Evolutionary conservation across 1,284 basidiomycete genomes (phyloP).

Genomic region (Trichosporon sp.): DNA sequence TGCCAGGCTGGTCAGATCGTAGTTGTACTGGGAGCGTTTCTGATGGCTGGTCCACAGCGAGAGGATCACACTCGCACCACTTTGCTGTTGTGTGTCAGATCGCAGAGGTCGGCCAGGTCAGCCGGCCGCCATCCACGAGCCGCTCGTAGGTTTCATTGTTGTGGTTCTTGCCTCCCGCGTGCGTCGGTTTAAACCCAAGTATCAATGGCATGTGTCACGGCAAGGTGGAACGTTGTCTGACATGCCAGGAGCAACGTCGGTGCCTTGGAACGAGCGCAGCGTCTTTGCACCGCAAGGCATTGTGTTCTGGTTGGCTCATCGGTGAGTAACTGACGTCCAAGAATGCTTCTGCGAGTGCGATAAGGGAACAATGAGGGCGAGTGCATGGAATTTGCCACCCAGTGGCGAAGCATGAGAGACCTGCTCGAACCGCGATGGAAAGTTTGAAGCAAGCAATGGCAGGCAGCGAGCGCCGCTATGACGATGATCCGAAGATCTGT

Average conservation of each 20-base stretch:
- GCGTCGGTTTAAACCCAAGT: no score
- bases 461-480: background rate
- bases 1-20: no score
- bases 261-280: background rate
- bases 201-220: no score
- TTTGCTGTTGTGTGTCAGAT: no score
- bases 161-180: no score
- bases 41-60: no score
- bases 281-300: background rate
- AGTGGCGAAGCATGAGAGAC: background rate
- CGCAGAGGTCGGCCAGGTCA: no score
- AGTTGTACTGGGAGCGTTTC: no score
- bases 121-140: no score
- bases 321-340: background rate
- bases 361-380: background rate
- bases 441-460: background rate
- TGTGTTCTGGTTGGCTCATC: background rate
- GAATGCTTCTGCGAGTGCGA: background rate
- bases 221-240: background rate
- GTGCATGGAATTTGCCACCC: background rate
- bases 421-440: background rate
- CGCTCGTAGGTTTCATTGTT: no score
- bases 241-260: background rate
- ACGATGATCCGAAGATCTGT: background rate
- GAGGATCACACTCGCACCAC: no score